Evolutionary conservation across 2,329 filamentous ascomycete species (phyloP), one percentile per base, ranked within the genome.

Genomic region (Botrytis byssoidea): DNA sequence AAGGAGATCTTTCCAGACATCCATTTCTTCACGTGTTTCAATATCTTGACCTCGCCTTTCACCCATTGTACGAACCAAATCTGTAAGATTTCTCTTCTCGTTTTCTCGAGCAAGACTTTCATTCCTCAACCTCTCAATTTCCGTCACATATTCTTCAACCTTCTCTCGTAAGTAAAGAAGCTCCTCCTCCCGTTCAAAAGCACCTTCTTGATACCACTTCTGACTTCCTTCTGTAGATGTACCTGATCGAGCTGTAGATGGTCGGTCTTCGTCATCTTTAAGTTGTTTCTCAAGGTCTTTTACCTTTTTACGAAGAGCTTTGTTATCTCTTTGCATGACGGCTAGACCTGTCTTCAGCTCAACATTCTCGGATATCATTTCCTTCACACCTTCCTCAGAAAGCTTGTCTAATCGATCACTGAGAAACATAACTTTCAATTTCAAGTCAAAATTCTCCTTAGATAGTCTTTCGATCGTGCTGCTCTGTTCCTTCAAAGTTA

Each of bases 401-500:
- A 97, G 88, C 81, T 95, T 96, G 82, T 97, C 94, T 32, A 99
- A 85, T 2, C 95, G 92, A 82, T 98, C 93, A 79, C 95, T 97
- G 67, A 99, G 88, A 80, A 98, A 99, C 86, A 98, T 97, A 77
- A 98, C 96, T 82, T 97, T 97, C 83, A 98, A 90, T 83, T 98
- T 98, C 72, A 98, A 85, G 81, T 98, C 95, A 81, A 98, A 99
- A 77, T 99, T 99, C 82, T 99, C 96, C 83, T 99, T 99, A 74
- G 94, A 97, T 3, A 98, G 87, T 74, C 95, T 91, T 82, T 99
- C 96, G 76, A 99, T 98, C 22, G 95, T 98, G 83, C 92, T 97
- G 81, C 95, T 97, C 83, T 99, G 96, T 83, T 99, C 96, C 82
- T 98, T 98, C 59, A 99, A 85, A 0, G 96, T 98, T 83, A 99